Percentiles rank a stretch among this genome's conserved stretches.
Evolutionary conservation across 2,329 filamentous ascomycete species (phyloP).

Genomic region (Paecilomyces fulvus): DNA sequence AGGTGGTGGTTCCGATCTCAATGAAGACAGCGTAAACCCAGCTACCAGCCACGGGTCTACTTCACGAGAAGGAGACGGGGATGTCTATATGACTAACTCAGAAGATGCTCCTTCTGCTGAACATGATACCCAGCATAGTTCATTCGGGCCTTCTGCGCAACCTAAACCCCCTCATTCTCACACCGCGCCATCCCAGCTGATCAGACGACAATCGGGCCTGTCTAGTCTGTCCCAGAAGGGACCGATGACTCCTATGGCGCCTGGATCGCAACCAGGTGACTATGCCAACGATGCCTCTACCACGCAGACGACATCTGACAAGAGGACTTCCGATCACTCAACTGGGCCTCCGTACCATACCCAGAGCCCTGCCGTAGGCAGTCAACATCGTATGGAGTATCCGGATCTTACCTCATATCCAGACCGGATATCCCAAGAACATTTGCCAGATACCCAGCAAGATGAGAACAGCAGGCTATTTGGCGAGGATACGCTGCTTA

Average conservation of each 20-base stretch:
- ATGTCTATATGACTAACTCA: slow-evolving; percentile 54
- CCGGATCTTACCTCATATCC: slow-evolving; percentile 47
- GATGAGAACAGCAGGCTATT: slow-evolving; percentile 29
- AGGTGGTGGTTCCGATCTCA: slow-evolving; percentile 31
- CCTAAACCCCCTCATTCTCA: slow-evolving; percentile 38
- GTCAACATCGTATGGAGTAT: slow-evolving; percentile 37
- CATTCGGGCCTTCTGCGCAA: slow-evolving; percentile 44
- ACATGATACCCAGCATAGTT: slow-evolving; percentile 38
- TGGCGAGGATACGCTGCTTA: slow-evolving; percentile 15
- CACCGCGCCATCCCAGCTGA: slow-evolving; percentile 39
- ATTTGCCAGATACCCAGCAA: slow-evolving; percentile 58
- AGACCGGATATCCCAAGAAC: slow-evolving; percentile 45
- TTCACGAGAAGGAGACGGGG: slow-evolving; percentile 40
- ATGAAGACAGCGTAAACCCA: slow-evolving; percentile 23
- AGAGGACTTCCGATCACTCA: slow-evolving; percentile 68
- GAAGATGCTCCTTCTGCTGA: slow-evolving; percentile 33
- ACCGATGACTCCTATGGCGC: slow-evolving; percentile 50
- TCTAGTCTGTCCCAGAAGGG: slow-evolving; percentile 41
- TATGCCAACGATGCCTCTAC: slow-evolving; percentile 83
- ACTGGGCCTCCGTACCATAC: slow-evolving; percentile 61
- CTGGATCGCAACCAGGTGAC: slow-evolving; percentile 51
- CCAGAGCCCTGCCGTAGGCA: slow-evolving; percentile 45
- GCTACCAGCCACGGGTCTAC: slow-evolving; percentile 48
- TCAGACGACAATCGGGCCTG: slow-evolving; percentile 37
- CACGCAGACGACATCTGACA: slow-evolving; percentile 72